These are phyloP conservation scores for Diplocarpon rosae DNA, from an alignment of 2,329 filamentous ascomycete species.

Conservation along the genomic window DNA sequence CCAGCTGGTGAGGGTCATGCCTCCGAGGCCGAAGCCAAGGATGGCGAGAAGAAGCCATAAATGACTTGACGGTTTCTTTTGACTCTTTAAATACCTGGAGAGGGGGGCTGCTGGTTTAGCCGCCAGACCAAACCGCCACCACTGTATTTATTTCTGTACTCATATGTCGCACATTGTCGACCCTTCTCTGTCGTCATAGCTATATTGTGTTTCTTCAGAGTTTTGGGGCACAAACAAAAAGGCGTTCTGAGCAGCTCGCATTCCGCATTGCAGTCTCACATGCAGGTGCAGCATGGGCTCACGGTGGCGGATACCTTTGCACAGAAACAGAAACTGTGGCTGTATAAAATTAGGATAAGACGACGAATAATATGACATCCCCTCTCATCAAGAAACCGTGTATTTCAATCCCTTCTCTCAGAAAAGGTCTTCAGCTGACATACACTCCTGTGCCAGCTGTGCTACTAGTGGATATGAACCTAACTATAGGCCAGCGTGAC, in stretches of 20 bases:
- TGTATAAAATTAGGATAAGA: conserved; percentile 35
- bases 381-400: conserved; percentile 35
- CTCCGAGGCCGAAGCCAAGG: conserved; percentile 64
- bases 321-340: conserved; percentile 22
- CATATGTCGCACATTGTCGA: conserved; percentile 27
- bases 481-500: too few species aligned
- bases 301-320: conserved; percentile 18
- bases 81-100: conserved; percentile 22
- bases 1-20: conserved; percentile 30
- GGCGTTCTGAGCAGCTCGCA: conserved; percentile 24
- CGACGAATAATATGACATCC: conserved; percentile 45
- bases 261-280: conserved; percentile 7
- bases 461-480: conserved; percentile 2
- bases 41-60: conserved; percentile 52
- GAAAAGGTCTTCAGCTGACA: background rate
- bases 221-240: conserved; percentile 22
- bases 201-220: conserved; percentile 25
- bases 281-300: conserved; percentile 15
- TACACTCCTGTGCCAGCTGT: too few species aligned
- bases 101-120: conserved; percentile 8
- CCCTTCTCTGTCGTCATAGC: conserved; percentile 27
- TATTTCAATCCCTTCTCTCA: background rate
- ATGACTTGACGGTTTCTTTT: conserved; percentile 17
- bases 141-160: conserved; percentile 22
- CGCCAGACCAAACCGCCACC: conserved; percentile 28